Evolutionary conservation across 345 rosid species (phyloP), one percentile per base, ranked within the genome.

Genomic region (Aquilaria malaccensis): DNA sequence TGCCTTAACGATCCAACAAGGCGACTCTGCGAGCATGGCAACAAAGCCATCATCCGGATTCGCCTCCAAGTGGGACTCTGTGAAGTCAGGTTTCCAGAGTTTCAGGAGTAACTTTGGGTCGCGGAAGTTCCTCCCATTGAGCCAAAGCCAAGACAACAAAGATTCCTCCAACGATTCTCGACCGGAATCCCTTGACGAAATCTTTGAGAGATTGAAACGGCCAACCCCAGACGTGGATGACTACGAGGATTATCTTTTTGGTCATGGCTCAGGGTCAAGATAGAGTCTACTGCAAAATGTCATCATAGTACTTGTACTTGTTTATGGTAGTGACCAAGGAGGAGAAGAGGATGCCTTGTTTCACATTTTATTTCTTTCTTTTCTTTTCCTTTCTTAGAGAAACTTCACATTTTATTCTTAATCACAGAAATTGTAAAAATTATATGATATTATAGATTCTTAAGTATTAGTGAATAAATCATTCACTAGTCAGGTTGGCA

Each of bases 191-290:
- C 85, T 82, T 2, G 86, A 82, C 11, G 85, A 80, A 65, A 86
- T 83, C 71, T 86, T 84, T 69, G 87, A 80, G 70, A 82, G 83
- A 77, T 64, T 86, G 78, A 81, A 80, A 74, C 75, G 72, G 6
- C 82, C 81, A 10, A 66, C 80, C 61, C 22, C 45, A 33, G 81
- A 70, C 11, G 73, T n/a, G 6, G 70, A 66, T 50, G 56, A 30
- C 64, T 58, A 66, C 31, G 43, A 37, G 43, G 74, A 74, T 45
- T 59, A 73, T 41, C 9, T 49, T 30, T 46, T n/a, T 11, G 58
- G 55, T 30, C 56, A 57, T 7, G 33, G 41, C 10, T 15, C 12
- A 14, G 37, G 32, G 2, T 6, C 14, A 57, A 12, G 41, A 48
- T 33, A 33, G 53, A 11, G 22, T 57, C 49, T 22, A 9, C 32